Conservation (phyloP, 2,329 filamentous ascomycete species). For the Gaeumannomyces sp. region DNA sequence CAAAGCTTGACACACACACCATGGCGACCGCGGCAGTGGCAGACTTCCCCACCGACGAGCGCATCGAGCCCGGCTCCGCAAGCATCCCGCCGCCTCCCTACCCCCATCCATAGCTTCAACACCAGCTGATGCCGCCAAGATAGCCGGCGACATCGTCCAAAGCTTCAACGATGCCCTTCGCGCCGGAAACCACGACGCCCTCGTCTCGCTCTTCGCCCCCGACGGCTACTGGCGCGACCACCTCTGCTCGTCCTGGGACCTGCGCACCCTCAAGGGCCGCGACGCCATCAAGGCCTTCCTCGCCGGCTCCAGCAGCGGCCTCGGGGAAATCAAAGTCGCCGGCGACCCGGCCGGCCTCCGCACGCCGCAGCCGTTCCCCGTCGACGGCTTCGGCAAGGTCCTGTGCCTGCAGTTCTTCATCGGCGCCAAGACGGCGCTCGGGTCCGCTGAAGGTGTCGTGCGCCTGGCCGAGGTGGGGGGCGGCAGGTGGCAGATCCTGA, state of each 20-base stretch:
- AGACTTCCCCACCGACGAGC: constrained; percentile 9
- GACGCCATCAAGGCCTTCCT: constrained; percentile 35
- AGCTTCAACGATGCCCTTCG: constrained; percentile 35
- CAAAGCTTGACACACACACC: not conserved
- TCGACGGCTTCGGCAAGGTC: constrained; percentile 44
- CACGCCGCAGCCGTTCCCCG: constrained; percentile 34
- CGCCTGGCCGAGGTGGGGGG: constrained; percentile 39
- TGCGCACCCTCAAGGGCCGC: constrained; percentile 42
- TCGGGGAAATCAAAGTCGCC: constrained; percentile 41
- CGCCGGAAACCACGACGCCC: constrained; percentile 25
- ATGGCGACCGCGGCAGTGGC: not conserved
- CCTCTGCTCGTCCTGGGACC: constrained; percentile 49
- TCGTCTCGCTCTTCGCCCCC: constrained; percentile 34
- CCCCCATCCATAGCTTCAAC: constrained; percentile 25
- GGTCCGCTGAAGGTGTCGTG: constrained; percentile 49
- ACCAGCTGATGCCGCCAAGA: constrained; percentile 28
- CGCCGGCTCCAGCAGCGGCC: constrained; percentile 26
- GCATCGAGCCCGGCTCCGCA: constrained; percentile 41
- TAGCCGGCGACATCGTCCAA: constrained; percentile 31
- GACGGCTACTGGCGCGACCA: constrained; percentile 55
- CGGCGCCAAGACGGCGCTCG: constrained; percentile 44
- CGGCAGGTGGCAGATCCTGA: constrained; percentile 54
- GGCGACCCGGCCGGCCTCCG: constrained; percentile 32
- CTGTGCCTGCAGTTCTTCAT: constrained; percentile 53
- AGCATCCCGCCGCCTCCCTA: constrained; percentile 44